Base-by-base conservation (phyloP, 768 basidiomycete genomes). In the Trametopsis cervina region DNA sequence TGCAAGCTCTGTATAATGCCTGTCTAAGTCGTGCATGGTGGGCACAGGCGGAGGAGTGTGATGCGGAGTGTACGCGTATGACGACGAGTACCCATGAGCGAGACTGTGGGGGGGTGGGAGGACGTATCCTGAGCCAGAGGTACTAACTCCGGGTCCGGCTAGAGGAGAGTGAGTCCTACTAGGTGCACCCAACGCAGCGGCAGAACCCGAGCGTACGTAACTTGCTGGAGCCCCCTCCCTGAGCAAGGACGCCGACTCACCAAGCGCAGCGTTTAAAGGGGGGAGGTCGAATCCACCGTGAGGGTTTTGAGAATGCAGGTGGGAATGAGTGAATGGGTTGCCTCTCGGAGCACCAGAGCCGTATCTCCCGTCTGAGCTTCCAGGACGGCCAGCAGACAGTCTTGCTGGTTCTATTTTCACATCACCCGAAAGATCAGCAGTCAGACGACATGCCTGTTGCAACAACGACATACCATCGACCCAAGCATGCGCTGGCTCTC, bases 131-230 rank as follows among this genome's bases (percentile, higher is more conserved):
- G 54, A 53, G 3, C 49, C 60, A 17, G 57, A 47, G 27, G 61
- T 57, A 27, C 46, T 50, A 47, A 68, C 60, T 48, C 70, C 72
- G 54, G 75, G 79, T 44, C 75, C 76, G 1, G 58, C 59, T 58
- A 81, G 63, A 41, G 84, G 85, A 39, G 84, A 85, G 61, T 87
- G 84, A 44, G 83, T 82, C 56, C 83, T 69, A 63, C 81, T 86
- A 4, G 85, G 85, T 21, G 78, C 13, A 56, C 55, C 6, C 42
- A 47, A 4, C 51, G 50, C 53, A 37, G 50, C 55, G 4, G 60
- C 58, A 26, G 58, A 82, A 48, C 80, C 73, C 20, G 82, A 77
- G 56, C 83, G 74, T 55, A 82, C 68, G 63, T 83, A 84, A 61
- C 78, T 76, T 43, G 75, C 68, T 39, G 69, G 69, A 50, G 73